phyloP scores from a whole-genome alignment of 768 basidiomycete genomes.

The Phallus indusiatus region DNA sequence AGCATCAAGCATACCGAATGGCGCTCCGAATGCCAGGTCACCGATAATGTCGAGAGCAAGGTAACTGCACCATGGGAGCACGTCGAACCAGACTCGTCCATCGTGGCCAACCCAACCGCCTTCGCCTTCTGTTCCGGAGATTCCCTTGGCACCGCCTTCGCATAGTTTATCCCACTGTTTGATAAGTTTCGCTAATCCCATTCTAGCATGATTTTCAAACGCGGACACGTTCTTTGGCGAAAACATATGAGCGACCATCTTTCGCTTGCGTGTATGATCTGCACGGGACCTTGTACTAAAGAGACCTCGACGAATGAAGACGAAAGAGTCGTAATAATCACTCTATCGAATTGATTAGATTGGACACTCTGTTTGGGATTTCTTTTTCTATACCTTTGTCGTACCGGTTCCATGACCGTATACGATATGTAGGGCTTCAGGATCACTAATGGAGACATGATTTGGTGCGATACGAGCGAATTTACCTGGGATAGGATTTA shows the following conservation, averaged over 20 bases:
- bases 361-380: neutral
- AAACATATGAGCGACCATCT: constrained; percentile 81
- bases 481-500: constrained; percentile 31
- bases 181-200: constrained; percentile 50
- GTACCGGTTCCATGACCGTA: constrained; percentile 81
- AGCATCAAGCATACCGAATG: constrained; percentile 80
- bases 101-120: constrained; percentile 47
- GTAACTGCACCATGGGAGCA: constrained; percentile 61
- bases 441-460: constrained; percentile 69
- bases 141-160: constrained; percentile 44
- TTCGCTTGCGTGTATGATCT: constrained; percentile 83
- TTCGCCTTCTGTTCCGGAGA: constrained; percentile 48
- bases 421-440: constrained; percentile 62
- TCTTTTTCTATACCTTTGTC: neutral
- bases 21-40: constrained; percentile 77
- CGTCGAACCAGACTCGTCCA: constrained; percentile 65
- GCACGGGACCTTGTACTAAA: constrained; percentile 72
- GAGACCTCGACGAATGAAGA: constrained; percentile 60
- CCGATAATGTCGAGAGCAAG: constrained; percentile 72
- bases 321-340: constrained; percentile 35
- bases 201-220: constrained; percentile 71
- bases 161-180: constrained; percentile 69
- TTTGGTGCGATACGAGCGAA: constrained; percentile 68
- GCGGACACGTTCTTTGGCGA: constrained; percentile 77
- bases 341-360: constrained; percentile 28